phyloP scores from a whole-genome alignment of 2,329 filamentous ascomycete genomes.

The Metarhizium humberi region DNA sequence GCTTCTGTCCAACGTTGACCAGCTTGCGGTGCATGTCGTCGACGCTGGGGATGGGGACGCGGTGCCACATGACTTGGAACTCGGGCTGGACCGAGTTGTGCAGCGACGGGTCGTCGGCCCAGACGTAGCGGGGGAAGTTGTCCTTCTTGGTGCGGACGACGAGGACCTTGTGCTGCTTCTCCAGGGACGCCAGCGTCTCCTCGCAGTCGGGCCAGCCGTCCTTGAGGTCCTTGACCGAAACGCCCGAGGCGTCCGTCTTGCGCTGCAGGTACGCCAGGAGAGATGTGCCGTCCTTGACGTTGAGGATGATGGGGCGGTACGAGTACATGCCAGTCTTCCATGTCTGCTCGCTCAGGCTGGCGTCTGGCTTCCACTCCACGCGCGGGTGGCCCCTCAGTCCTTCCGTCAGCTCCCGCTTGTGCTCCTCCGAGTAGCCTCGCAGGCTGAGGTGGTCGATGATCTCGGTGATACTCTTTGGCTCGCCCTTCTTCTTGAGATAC shows the following conservation, averaged over 20 bases:
- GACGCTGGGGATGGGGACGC: constrained; percentile 64
- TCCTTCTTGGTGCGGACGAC: constrained; percentile 92
- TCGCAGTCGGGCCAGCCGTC: constrained; percentile 90
- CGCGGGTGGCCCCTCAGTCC: constrained; percentile 58
- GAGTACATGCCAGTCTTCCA: constrained; percentile 65
- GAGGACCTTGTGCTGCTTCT: constrained; percentile 68
- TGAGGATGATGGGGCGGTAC: constrained; percentile 72
- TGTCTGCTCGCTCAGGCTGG: constrained; percentile 54
- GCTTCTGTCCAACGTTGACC: constrained; percentile 68
- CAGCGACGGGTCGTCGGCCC: constrained; percentile 76
- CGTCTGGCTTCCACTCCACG: constrained; percentile 47
- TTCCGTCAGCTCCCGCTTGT: constrained; percentile 55
- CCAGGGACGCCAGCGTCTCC: constrained; percentile 66
- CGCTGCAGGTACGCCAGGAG: constrained; percentile 74
- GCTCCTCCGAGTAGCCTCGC: constrained; percentile 48
- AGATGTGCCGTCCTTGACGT: constrained; percentile 68
- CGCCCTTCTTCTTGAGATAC: constrained; percentile 64
- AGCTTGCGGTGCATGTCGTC: constrained; percentile 73
- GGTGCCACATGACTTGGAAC: constrained; percentile 76
- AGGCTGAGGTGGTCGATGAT: constrained; percentile 76
- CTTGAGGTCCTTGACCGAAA: constrained; percentile 83
- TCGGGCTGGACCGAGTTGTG: constrained; percentile 69
- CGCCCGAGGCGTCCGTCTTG: constrained; percentile 70
- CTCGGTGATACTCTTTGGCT: constrained; percentile 61
- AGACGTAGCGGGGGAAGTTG: constrained; percentile 74